A percentile compares a stretch with the other conserved stretches of the same genome.
phyloP scores from a whole-genome alignment of 2,329 filamentous ascomycete species.

The Lecanosticta acicola region DNA sequence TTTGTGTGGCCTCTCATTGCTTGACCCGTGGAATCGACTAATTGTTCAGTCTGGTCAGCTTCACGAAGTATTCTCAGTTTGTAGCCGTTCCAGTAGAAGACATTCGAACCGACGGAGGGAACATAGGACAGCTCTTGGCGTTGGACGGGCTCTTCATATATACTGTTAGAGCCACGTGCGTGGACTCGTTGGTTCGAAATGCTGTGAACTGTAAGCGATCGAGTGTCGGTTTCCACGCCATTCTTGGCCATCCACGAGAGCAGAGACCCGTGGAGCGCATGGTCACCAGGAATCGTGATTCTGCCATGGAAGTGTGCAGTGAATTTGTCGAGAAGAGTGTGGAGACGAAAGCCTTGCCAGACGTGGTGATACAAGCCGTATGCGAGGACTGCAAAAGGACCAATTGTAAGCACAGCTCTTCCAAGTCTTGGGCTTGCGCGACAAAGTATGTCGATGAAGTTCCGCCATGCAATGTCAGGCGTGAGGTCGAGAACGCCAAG shows the following conservation, averaged over 20 bases:
- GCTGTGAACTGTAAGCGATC: not conserved
- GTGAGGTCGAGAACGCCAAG: slow-evolving; percentile 9
- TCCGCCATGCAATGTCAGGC: slow-evolving; percentile 5
- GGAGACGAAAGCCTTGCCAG: slow-evolving; percentile 3
- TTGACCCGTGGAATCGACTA: slow-evolving; percentile 1
- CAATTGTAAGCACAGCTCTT: slow-evolving; percentile 2
- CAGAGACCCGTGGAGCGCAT: slow-evolving; percentile 36
- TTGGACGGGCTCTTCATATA: not conserved
- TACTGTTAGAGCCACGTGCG: not conserved
- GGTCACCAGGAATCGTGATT: slow-evolving; percentile 36
- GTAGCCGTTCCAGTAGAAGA: not conserved
- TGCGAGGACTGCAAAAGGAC: slow-evolving; percentile 8
- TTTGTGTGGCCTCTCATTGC: slow-evolving; percentile 9
- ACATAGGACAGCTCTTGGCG: not conserved
- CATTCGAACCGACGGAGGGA: not conserved
- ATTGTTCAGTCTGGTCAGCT: slow-evolving; percentile 1
- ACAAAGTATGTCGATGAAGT: slow-evolving; percentile 6
- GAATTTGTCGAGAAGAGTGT: slow-evolving; percentile 21
- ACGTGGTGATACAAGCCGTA: slow-evolving; percentile 12
- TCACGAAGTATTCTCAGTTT: not conserved
- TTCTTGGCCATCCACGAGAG: slow-evolving; percentile 29
- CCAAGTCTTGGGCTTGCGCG: slow-evolving; percentile 1
- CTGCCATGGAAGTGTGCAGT: slow-evolving; percentile 35
- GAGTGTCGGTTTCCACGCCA: not conserved
- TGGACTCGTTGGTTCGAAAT: not conserved